Base-by-base conservation (phyloP, 179 eudicot species). In the Vitellaria paradoxa region DNA sequence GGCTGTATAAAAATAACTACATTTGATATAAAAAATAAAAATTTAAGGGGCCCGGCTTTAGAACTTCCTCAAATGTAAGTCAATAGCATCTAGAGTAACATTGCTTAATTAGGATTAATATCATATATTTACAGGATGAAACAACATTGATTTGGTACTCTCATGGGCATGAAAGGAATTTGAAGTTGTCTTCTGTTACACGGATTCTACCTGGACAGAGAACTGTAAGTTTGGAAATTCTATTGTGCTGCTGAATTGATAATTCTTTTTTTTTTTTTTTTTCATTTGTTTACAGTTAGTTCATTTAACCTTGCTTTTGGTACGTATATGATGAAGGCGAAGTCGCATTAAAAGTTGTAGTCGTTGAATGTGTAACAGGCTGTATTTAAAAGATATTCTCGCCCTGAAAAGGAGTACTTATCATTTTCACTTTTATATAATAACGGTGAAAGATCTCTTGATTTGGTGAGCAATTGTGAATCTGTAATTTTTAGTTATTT, bases 381-480 rank as follows among this genome's bases (percentile, higher is more conserved):
- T 81, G 97, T 95, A 70, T 93, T 95, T 57, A 90, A 85, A 70
- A 88, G 97, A 85, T 93, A 67, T 77, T 84, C 87, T 81, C 92
- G 93, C 63, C 98, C 97, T 68, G 98, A 95, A 80, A 95, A 95
- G 87, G 98, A 95, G 77, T 93, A 89, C 83, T 84, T 93, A 71
- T 93, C 99, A 55, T 93, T 95, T 86, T 95, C 99, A 4, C 98
- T 95, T 68, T 82, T 95, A 75, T 91, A 91, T 76, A 88, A 90
- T 53, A 89, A 93, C 81, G 97, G 97, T 37, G 97, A 95, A 59
- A 88, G 99, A 87, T 95, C 99, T 65, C 93, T 93, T 76, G 98
- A 95, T 82, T 81, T 93, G 96, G 99, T 95, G 55, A 82, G 93
- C 85, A 13, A 61, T 72, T 61, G 52, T 60, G 21, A 40, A 63